phyloP scores from a whole-genome alignment of 495 filamentous ascomycete genomes.

The Podospora pseudopauciseta region DNA sequence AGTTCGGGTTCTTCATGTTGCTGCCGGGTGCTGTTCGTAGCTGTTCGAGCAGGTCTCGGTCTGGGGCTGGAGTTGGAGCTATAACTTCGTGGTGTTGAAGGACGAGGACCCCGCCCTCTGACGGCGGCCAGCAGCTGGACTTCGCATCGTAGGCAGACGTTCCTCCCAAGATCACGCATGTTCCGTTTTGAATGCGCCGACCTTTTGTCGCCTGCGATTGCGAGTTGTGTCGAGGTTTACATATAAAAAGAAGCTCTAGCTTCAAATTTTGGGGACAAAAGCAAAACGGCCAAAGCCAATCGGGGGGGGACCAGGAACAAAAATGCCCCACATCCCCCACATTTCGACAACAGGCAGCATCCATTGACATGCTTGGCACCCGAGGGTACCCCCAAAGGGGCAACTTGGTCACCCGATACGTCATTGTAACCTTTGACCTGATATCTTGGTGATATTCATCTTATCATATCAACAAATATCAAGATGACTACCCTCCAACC shows the following conservation, averaged over 20 bases:
- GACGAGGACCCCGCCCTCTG: conserved; percentile 2
- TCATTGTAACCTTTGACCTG: not conserved
- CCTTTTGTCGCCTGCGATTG: not conserved
- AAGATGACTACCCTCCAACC: conserved; percentile 75
- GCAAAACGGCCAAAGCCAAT: not conserved
- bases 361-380: not conserved
- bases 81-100: conserved; percentile 6
- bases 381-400: not conserved
- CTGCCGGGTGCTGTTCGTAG: not conserved
- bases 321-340: not conserved
- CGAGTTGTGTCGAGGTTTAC: not conserved
- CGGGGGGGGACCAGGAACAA: not conserved
- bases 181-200: not conserved
- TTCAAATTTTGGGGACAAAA: not conserved
- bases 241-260: too few species aligned
- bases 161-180: conserved; percentile 28
- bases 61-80: conserved; percentile 9
- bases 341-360: not conserved
- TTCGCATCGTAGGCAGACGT: conserved; percentile 32
- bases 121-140: conserved; percentile 17
- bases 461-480: not conserved
- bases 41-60: not conserved
- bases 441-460: not conserved
- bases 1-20: conserved; percentile 2
- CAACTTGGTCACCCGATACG: not conserved